phyloP scores from a whole-genome alignment of 1,284 basidiomycete species.

The Tilletia walkeri region DNA sequence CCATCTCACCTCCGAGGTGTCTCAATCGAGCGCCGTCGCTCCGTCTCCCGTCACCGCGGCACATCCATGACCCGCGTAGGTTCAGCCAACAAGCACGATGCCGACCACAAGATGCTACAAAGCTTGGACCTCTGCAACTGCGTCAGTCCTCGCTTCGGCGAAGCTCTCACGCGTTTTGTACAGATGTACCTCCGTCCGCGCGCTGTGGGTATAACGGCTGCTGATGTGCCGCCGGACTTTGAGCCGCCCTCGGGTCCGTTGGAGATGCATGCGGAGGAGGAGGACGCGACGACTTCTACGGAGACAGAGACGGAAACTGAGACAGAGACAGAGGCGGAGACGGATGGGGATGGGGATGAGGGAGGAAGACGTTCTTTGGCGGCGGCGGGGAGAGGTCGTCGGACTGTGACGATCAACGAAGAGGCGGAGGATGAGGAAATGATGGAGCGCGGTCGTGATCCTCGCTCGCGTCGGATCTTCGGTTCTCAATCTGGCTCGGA shows the following conservation, averaged over 20 bases:
- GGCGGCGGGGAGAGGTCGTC: conserved; percentile 24
- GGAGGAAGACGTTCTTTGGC: conserved; percentile 23
- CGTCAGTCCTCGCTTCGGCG: conserved; percentile 81
- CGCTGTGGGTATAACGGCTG: conserved; percentile 2
- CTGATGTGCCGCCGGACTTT: background rate
- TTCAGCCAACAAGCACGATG: conserved; percentile 18
- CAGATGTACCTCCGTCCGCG: conserved; percentile 63
- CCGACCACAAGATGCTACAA: conserved; percentile 62
- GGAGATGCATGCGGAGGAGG: conserved; percentile 22
- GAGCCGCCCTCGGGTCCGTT: conserved; percentile 34
- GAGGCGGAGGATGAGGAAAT: background rate
- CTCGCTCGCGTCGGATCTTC: background rate
- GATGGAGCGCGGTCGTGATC: background rate
- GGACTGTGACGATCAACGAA: conserved; percentile 19
- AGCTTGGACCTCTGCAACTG: conserved; percentile 92
- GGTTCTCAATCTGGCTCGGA: background rate
- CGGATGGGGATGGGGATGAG: conserved; percentile 30
- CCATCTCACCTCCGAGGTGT: conserved; percentile 47
- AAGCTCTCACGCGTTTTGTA: conserved; percentile 79
- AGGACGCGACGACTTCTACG: conserved; percentile 61
- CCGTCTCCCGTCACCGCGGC: conserved; percentile 8
- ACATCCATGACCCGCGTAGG: conserved; percentile 5
- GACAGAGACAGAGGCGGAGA: conserved; percentile 28
- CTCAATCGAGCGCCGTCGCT: conserved; percentile 38
- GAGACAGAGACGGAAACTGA: conserved; percentile 55